phyloP scores from a whole-genome alignment of 2,329 filamentous ascomycete species.

The Arthrobotrys pseudoclavata region DNA sequence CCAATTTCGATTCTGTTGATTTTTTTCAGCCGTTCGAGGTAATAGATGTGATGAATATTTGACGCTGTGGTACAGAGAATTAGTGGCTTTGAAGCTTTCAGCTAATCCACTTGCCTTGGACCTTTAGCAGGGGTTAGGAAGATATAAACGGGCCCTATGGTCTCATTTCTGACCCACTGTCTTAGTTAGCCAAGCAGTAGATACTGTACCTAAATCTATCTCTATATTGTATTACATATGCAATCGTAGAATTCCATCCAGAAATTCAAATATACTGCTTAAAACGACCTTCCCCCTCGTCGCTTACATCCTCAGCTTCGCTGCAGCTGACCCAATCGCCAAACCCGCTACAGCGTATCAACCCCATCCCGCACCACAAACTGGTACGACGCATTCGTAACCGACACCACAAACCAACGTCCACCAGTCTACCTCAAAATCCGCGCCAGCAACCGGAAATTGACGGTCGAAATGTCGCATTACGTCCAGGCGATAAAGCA shows the following conservation, averaged over 20 bases:
- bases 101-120: conserved; percentile 2
- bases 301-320: conserved; percentile 2
- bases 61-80: not conserved
- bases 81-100: not conserved
- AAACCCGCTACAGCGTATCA: not conserved
- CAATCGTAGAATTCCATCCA: too few relatives aligned
- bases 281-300: conserved; percentile 5
- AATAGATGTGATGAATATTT: conserved; percentile 2
- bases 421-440: conserved; percentile 53
- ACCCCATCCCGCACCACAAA: conserved; percentile 46
- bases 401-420: conserved; percentile 52
- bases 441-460: conserved; percentile 43
- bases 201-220: not conserved
- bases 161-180: not conserved
- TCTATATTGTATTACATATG: not conserved
- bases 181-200: not conserved
- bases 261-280: conserved; percentile 16
- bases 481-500: conserved; percentile 29
- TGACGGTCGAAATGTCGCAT: conserved; percentile 53
- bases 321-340: conserved; percentile 12
- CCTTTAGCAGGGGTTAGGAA: not conserved
- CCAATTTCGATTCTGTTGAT: not conserved
- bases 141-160: conserved; percentile 14
- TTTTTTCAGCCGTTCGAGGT: not conserved
- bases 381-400: conserved; percentile 54